Conservation (phyloP, 192 early-diverging fungal species). For the Allomyces macrogynus region DNA sequence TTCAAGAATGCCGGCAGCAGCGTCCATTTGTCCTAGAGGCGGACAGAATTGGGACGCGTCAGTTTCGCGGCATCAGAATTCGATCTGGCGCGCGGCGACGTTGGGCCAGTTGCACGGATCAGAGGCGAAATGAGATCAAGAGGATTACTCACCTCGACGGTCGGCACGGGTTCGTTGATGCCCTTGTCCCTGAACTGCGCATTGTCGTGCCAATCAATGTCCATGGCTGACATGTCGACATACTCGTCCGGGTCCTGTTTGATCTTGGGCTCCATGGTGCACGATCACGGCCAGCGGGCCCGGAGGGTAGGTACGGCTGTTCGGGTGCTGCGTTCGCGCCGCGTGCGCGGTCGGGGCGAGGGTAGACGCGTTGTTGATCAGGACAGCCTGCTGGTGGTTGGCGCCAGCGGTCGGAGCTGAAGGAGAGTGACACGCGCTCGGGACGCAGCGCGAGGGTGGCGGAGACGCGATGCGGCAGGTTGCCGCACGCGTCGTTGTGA, state of each 20-base stretch:
- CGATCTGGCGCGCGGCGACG: not conserved
- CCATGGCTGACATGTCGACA: not conserved
- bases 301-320: too few species aligned
- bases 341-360: too few species aligned
- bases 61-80: not conserved
- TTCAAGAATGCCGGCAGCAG: conserved; percentile 90
- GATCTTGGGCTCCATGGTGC: not conserved
- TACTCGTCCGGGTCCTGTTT: not conserved
- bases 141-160: not conserved
- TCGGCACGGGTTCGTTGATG: not conserved
- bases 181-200: not conserved
- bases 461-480: too few species aligned
- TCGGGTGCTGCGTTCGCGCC: too few species aligned
- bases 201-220: not conserved
- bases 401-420: too few species aligned
- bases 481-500: too few species aligned
- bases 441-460: too few species aligned
- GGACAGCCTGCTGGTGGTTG: too few species aligned
- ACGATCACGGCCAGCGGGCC: too few species aligned
- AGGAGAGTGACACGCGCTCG: too few species aligned
- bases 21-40: conserved; percentile 82
- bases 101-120: not conserved
- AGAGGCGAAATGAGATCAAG: not conserved
- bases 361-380: too few species aligned
- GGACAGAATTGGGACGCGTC: not conserved